phyloP scores from a whole-genome alignment of 345 rosid genomes.

The Salix udensis region DNA sequence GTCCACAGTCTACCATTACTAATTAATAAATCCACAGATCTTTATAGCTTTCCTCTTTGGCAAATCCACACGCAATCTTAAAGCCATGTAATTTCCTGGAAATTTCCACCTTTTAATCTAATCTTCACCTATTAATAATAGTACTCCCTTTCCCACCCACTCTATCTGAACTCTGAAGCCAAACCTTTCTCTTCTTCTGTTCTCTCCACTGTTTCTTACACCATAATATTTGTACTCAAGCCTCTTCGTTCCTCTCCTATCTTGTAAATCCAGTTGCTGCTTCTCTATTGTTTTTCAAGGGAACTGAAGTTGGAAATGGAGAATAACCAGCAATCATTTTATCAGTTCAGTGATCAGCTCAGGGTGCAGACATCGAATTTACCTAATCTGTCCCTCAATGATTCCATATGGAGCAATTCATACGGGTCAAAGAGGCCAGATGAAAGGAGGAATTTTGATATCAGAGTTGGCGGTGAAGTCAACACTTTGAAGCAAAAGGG shows the following conservation, averaged over 20 bases:
- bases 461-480: slow-evolving; percentile 50
- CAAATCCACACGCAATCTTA: slow-evolving; percentile 58
- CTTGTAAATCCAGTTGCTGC: slow-evolving; percentile 13
- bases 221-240: background rate
- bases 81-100: slow-evolving; percentile 35
- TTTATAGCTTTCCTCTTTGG: slow-evolving; percentile 29
- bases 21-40: background rate
- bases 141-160: slow-evolving; percentile 6
- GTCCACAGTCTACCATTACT: background rate
- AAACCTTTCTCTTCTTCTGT: background rate
- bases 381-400: slow-evolving; percentile 74
- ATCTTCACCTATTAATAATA: slow-evolving; percentile 24
- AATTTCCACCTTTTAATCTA: slow-evolving; percentile 33
- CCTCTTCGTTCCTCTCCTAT: background rate
- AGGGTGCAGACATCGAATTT: slow-evolving; percentile 59
- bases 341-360: slow-evolving; percentile 95
- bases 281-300: slow-evolving; percentile 1
- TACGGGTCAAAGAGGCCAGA: slow-evolving; percentile 51
- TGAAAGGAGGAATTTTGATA: slow-evolving; percentile 70
- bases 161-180: background rate
- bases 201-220: background rate
- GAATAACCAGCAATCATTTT: slow-evolving; percentile 83
- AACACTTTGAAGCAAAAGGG: slow-evolving; percentile 1
- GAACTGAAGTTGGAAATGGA: slow-evolving; percentile 45
- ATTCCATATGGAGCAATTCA: slow-evolving; percentile 84